Percentiles rank a stretch among this genome's conserved stretches.
Conservation (phyloP, 2,329 filamentous ascomycete species). For the Nemania sp. region DNA sequence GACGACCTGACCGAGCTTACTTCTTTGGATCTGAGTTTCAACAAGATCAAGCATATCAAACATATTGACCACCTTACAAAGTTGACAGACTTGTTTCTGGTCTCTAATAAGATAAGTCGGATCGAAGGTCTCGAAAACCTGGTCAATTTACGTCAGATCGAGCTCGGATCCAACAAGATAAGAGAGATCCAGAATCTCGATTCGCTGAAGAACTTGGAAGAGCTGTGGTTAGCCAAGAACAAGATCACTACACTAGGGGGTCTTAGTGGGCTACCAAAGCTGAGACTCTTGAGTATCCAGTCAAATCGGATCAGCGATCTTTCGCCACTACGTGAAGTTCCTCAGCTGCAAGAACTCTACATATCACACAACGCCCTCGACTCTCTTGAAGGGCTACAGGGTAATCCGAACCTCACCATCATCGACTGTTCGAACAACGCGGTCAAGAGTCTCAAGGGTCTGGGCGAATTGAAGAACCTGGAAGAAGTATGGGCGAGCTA, state of each 20-base stretch:
- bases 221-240: conserved; percentile 95
- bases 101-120: conserved; percentile 88
- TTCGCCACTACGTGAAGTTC: conserved; percentile 71
- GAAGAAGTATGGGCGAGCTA: conserved; percentile 96
- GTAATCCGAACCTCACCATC: conserved; percentile 68
- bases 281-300: conserved; percentile 90
- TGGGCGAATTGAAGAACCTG: conserved; percentile 69
- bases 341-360: conserved; percentile 87
- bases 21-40: conserved; percentile 90
- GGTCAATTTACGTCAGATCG: conserved; percentile 75
- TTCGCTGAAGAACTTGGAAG: conserved; percentile 73
- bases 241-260: conserved; percentile 86
- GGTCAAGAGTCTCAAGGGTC: conserved; percentile 72
- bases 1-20: conserved; percentile 76
- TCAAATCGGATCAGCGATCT: conserved; percentile 88
- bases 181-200: conserved; percentile 86
- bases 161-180: conserved; percentile 91
- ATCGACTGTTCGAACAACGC: conserved; percentile 91
- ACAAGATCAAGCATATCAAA: conserved; percentile 99
- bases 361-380: conserved; percentile 92
- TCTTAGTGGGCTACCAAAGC: conserved; percentile 72
- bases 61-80: conserved; percentile 76
- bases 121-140: conserved; percentile 85
- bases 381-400: conserved; percentile 72
- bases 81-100: conserved; percentile 84